Percentiles rank a stretch among this genome's conserved stretches.
These are phyloP conservation scores for Proliferodiscus dingleyae DNA, from an alignment of 2,329 filamentous ascomycete genomes.

Conservation along the genomic window DNA sequence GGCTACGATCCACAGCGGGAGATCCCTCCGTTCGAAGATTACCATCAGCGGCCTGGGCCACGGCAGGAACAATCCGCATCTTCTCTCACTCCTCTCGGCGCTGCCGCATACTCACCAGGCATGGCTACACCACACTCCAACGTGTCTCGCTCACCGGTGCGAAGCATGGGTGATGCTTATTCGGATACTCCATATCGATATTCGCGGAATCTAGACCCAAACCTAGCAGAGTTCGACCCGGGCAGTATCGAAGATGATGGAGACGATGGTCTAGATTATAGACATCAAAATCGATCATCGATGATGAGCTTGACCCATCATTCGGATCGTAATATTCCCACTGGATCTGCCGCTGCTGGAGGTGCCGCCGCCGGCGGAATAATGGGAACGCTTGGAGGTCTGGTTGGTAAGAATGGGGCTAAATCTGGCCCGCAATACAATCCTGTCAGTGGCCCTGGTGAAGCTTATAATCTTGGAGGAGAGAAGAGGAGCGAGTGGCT, in stretches of 20 bases:
- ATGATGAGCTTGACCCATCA: constrained; percentile 36
- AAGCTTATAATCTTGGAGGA: constrained; percentile 21
- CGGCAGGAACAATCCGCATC: constrained; percentile 21
- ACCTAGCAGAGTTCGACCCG: constrained; percentile 47
- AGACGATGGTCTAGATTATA: constrained; percentile 71
- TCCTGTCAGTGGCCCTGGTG: constrained; percentile 19
- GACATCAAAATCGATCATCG: constrained; percentile 46
- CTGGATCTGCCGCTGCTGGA: constrained; percentile 28
- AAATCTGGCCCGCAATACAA: constrained; percentile 21
- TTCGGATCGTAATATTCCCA: constrained; percentile 17
- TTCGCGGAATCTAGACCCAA: constrained; percentile 28
- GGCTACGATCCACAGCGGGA: constrained; percentile 22
- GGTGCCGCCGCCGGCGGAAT: constrained; percentile 39
- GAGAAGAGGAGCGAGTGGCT: constrained; percentile 67
- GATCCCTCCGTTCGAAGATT: constrained; percentile 11
- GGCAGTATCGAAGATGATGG: constrained; percentile 81
- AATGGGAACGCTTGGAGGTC: constrained; percentile 25
- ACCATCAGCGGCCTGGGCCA: constrained; percentile 9
- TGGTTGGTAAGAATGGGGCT: constrained; percentile 25
- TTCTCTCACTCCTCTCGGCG: constrained; percentile 27
- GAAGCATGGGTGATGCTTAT: constrained; percentile 25
- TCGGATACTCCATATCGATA: constrained; percentile 26
- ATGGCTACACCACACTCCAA: constrained; percentile 26
- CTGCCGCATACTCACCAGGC: constrained; percentile 28
- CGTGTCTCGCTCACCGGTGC: constrained; percentile 22